Evolutionary conservation across 768 basidiomycete species (phyloP), one percentile per base, ranked within the genome.

Genomic region (Rhodotorula kratochvilovae): DNA sequence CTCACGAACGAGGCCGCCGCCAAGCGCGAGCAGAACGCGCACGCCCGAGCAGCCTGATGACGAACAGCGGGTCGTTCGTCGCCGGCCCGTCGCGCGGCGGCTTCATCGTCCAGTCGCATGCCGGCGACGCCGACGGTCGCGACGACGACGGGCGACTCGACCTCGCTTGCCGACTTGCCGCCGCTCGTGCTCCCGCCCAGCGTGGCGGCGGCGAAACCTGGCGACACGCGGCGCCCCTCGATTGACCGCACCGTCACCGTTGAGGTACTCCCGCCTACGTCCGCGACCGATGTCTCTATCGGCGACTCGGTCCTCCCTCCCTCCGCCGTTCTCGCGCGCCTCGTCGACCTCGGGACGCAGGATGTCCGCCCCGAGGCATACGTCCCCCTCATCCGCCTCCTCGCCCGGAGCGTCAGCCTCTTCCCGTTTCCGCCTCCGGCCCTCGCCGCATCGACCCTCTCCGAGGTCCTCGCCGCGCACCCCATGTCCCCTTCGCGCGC

Each of bases 401-500:
- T 72, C n/a, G 55, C 68, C 16, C 63, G 45, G 31, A 70, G 68
- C 59, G 65, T 72, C 54, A 16, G 51, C 33, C 65, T 75, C 36
- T 72, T 67, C 39, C 74, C 74, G n/a, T 72, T 72, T 59, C 74
- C 74, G 35, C 74, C 74, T 3, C 74, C 74, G 1, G 58, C 71
- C 0, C 68, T 75, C 48, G 70, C 74, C 36, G 71, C 74, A 5
- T 61, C 57, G 2, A 57, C 46, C 16, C 68, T 72, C 36, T 67
- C 74, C 35, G 71, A 72, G 17, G 68, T 63, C 3, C 68, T 75
- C 50, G 68, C 74, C 2, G 45, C 53, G 31, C 61, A 71, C 10
- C 67, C 69, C 2, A 54, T 31, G 8, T 39, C 56, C 5, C 25
- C 56, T 16, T 46, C 21, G 31, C 62, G 29, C 25, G n/a, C 16